Evolutionary conservation across 2,329 filamentous ascomycete species (phyloP), one percentile per base, ranked within the genome.

Genomic region (Arthroderma uncinatum): DNA sequence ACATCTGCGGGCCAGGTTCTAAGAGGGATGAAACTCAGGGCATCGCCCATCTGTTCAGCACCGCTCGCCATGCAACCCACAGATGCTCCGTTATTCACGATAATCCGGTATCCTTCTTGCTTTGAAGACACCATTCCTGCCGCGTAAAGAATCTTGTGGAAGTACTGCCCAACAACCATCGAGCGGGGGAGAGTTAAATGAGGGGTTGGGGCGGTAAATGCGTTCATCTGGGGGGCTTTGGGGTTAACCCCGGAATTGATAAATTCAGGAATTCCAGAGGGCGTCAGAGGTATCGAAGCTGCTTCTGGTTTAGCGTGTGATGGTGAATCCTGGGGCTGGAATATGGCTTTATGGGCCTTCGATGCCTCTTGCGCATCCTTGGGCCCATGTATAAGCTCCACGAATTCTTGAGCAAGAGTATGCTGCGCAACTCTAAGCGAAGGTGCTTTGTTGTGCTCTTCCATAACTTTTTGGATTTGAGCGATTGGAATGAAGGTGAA

Each of bases 401-500:
- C 76, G 21, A 97, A 85, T 67, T 98, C 91, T 54, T 77, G 81
- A 0, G 93, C 93, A 1, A 98, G 80, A 0, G 79, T 74, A 67
- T 95, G 91, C 64, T 98, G 92, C 2, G 92, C 90, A 57, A 82
- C 69, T 30, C 93, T 83, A 71, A 85, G 82, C 0, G 83, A 79
- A 0, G 87, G 87, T 57, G 91, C 80, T 28, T 76, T 61, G 7
- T 71, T 72, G 63, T 97, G 91, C 60, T 85, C 70, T 33, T 75
- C 69, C 81, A 97, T 87, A 55, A 87, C 70, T 12, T 75, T 65
- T 2, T 77, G 67, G 62, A 98, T 94, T n/a, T 82, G 70, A 6
- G 78, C 67, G 1, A 87, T 64, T 0, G 92, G 87, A 37, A 95
- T 71, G 68, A 98, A 95, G 0, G 93, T 98, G 68, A 98, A 90